These are phyloP conservation scores for Capsicum chinense DNA, from an alignment of 257 asterid species.

Conservation along the genomic window DNA sequence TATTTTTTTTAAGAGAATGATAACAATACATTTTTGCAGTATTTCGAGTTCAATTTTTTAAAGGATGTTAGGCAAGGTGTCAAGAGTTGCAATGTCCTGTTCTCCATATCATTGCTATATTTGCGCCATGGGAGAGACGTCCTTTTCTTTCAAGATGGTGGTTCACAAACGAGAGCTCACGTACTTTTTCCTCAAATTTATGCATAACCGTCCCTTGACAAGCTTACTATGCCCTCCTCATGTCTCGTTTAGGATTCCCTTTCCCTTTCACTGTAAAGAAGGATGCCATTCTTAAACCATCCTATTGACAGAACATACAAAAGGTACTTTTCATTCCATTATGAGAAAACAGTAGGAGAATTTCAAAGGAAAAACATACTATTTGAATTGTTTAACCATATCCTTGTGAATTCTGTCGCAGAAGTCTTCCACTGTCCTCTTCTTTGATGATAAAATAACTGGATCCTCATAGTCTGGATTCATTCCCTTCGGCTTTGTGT, in stretches of 20 bases:
- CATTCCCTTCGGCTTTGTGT: constrained; percentile 99
- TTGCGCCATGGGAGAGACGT: constrained; percentile 5
- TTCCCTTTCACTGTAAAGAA: not conserved
- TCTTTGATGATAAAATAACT: constrained; percentile 90
- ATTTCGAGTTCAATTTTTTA: not conserved
- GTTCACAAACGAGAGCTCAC: not conserved
- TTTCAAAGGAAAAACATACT: constrained; percentile 51
- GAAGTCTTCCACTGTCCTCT: constrained; percentile 88
- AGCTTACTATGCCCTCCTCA: not conserved
- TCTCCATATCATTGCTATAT: not conserved
- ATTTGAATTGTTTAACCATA: constrained; percentile 92
- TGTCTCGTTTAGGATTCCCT: not conserved
- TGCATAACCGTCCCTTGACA: not conserved
- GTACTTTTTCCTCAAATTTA: not conserved
- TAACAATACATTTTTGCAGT: not conserved
- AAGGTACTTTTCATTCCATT: not conserved
- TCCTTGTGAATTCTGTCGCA: constrained; percentile 92
- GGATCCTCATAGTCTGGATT: constrained; percentile 99
- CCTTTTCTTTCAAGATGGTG: not conserved
- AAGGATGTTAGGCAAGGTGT: not conserved
- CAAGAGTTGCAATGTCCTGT: not conserved
- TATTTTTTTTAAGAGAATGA: not conserved
- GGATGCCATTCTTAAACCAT: not conserved
- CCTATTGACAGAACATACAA: not conserved
- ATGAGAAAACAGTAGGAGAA: not conserved